Evolutionary conservation across 495 filamentous ascomycete species (phyloP).

Genomic region (Aspergillus olivimuriae): DNA sequence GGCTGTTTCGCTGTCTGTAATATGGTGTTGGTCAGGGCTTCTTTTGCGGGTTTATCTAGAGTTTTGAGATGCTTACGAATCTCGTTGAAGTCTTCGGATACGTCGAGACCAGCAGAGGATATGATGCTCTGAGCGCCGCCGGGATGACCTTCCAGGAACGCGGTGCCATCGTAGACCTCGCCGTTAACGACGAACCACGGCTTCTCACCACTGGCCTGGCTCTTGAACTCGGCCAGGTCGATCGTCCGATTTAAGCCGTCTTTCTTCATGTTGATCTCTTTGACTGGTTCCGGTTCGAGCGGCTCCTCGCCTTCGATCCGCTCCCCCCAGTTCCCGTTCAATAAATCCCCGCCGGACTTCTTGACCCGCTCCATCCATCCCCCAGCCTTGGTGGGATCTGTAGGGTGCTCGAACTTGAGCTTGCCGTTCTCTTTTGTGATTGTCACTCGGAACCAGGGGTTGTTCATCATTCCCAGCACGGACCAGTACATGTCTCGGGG

Average conservation of each 20-base stretch:
- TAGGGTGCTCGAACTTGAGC: constrained; percentile 86
- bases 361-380: constrained; percentile 98
- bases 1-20: constrained; percentile 81
- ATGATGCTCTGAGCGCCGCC: constrained; percentile 86
- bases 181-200: constrained; percentile 94
- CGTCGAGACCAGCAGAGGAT: constrained; percentile 76
- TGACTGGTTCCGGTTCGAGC: constrained; percentile 35
- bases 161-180: constrained; percentile 86
- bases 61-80: constrained; percentile 61
- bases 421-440: constrained; percentile 63
- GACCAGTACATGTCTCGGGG: constrained; percentile 97
- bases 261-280: constrained; percentile 77
- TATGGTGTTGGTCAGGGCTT: too few species aligned
- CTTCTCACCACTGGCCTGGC: constrained; percentile 56
- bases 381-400: constrained; percentile 71
- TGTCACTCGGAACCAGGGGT: constrained; percentile 83
- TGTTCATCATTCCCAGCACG: constrained; percentile 98
- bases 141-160: constrained; percentile 79
- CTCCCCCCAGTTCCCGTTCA: constrained; percentile 86
- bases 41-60: too few species aligned
- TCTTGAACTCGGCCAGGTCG: constrained; percentile 63
- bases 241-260: constrained; percentile 57
- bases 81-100: constrained; percentile 88
- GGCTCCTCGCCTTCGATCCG: constrained; percentile 53
- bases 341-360: constrained; percentile 72